Evolutionary conservation across 148 eudicot genomes (phyloP).

Genomic region (Camellia granthamiana): DNA sequence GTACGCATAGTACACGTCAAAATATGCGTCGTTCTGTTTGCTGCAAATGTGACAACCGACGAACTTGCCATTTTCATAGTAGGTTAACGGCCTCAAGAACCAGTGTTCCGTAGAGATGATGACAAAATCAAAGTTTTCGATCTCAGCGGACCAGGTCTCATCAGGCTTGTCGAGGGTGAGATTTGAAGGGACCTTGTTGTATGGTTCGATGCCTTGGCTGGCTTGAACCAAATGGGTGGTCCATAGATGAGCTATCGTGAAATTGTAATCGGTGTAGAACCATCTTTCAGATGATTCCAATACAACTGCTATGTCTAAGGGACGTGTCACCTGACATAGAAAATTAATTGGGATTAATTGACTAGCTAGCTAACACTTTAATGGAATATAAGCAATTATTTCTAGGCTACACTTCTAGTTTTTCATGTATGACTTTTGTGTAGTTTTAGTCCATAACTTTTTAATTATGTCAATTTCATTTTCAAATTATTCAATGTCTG

Average conservation of each 20-base stretch:
- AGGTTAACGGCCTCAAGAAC: conserved; percentile 43
- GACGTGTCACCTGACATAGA: conserved; percentile 26
- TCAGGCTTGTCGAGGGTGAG: conserved; percentile 52
- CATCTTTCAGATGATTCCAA: conserved; percentile 25
- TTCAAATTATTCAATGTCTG: too few relatives aligned
- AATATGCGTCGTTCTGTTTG: conserved; percentile 20
- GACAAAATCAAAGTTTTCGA: conserved; percentile 44
- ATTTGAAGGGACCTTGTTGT: conserved; percentile 22
- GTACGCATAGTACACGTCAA: conserved; percentile 36
- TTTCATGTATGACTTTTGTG: too few relatives aligned
- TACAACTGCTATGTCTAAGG: conserved; percentile 19
- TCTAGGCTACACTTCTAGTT: too few relatives aligned
- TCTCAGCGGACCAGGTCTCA: conserved; percentile 43
- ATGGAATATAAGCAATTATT: too few relatives aligned
- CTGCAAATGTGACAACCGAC: conserved; percentile 55
- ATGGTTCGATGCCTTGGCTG: conserved; percentile 1
- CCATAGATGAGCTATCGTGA: conserved; percentile 31
- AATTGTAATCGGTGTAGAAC: conserved; percentile 34
- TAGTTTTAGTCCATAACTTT: too few relatives aligned
- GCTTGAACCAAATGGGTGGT: conserved; percentile 23
- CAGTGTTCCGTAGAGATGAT: conserved; percentile 57
- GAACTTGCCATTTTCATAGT: conserved; percentile 35
- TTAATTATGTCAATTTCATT: too few relatives aligned
- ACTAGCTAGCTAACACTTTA: not conserved
- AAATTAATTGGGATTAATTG: not conserved